phyloP scores from a whole-genome alignment of 139 green algal species.

The Tetradesmus lagerheimii region DNA sequence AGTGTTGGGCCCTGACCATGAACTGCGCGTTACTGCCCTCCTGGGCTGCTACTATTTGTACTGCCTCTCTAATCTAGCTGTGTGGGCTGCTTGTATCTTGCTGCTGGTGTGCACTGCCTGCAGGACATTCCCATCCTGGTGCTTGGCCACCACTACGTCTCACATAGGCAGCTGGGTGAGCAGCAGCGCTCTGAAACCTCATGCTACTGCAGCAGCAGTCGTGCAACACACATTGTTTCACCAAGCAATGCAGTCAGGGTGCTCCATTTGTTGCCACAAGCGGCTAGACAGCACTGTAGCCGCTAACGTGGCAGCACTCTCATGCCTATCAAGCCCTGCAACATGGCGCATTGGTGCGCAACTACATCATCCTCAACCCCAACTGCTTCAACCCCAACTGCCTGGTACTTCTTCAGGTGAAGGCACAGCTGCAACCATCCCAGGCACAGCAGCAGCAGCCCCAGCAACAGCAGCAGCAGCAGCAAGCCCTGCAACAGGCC shows the following conservation, averaged over 20 bases:
- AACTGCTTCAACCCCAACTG: background rate
- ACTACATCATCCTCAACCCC: too few relatives aligned
- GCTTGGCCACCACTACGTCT: slow-evolving; percentile 60
- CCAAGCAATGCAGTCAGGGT: too few relatives aligned
- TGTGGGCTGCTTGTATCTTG: background rate
- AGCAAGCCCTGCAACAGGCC: background rate
- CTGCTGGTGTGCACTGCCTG: background rate
- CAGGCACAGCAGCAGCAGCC: background rate
- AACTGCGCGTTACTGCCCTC: too few relatives aligned
- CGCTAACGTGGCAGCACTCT: too few relatives aligned
- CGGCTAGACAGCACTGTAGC: too few relatives aligned
- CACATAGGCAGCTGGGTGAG: slow-evolving; percentile 39
- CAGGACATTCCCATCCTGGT: slow-evolving; percentile 52
- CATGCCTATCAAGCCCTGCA: too few relatives aligned
- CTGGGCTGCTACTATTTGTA: background rate
- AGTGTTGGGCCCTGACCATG: background rate
- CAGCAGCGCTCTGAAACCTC: too few relatives aligned
- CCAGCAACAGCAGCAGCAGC: background rate
- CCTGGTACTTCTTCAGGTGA: background rate
- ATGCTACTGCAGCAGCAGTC: too few relatives aligned
- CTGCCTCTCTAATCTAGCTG: too few relatives aligned
- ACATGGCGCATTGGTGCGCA: too few relatives aligned
- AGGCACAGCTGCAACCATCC: background rate
- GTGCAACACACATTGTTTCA: too few relatives aligned
- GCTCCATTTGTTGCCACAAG: too few relatives aligned